Conservation (phyloP, 768 basidiomycete genomes). For the Pisolithus sp. region DNA sequence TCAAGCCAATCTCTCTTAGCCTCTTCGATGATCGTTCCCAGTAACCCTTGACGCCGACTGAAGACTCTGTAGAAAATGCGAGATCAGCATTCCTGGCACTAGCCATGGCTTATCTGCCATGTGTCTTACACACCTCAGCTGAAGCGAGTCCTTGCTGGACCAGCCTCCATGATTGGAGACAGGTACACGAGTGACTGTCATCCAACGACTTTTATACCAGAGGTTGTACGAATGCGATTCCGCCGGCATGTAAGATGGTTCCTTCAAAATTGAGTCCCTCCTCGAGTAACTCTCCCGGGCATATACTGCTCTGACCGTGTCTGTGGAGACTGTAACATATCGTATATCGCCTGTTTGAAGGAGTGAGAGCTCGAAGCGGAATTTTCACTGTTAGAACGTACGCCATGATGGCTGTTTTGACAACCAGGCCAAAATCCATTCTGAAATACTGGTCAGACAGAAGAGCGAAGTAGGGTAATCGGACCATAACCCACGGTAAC, state of each 20-base stretch:
- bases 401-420: slow-evolving; percentile 57
- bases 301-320: slow-evolving; percentile 30
- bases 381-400: slow-evolving; percentile 20
- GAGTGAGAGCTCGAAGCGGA: not conserved
- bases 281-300: slow-evolving; percentile 13
- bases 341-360: slow-evolving; percentile 32
- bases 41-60: slow-evolving; percentile 36
- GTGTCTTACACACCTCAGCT: slow-evolving; percentile 12
- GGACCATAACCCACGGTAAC: slow-evolving; percentile 40
- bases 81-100: not conserved
- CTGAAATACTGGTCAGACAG: slow-evolving; percentile 25
- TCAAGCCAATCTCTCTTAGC: slow-evolving; percentile 46
- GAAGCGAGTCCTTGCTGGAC: slow-evolving; percentile 15
- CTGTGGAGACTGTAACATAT: slow-evolving; percentile 46
- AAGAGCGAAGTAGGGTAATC: not conserved
- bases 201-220: slow-evolving; percentile 30
- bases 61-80: slow-evolving; percentile 37
- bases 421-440: slow-evolving; percentile 70
- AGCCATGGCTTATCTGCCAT: not conserved
- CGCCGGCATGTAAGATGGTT: slow-evolving; percentile 29
- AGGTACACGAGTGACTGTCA: slow-evolving; percentile 19
- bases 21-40: slow-evolving; percentile 49
- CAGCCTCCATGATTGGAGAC: slow-evolving; percentile 14
- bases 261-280: slow-evolving; percentile 16
- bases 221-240: slow-evolving; percentile 29